Evolutionary conservation across 1,139 yeast species (phyloP).

Genomic region (Yamadazyma trypodendri): DNA sequence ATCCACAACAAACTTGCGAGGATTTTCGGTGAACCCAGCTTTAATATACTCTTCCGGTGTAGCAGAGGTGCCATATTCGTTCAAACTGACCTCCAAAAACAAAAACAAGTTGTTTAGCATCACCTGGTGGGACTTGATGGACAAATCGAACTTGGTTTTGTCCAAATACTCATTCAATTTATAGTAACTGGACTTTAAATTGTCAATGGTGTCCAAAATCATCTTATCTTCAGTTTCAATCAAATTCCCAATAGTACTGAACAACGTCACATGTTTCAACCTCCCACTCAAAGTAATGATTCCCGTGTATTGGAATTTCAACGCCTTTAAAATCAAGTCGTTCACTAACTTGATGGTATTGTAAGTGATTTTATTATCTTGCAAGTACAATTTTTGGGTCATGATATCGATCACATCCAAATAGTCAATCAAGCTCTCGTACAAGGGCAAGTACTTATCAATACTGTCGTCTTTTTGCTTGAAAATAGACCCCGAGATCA

Average conservation of each 20-base stretch:
- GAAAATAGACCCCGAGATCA: conserved; percentile 47
- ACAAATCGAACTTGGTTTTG: conserved; percentile 37
- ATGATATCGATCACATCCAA: conserved; percentile 44
- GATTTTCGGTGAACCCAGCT: conserved; percentile 49
- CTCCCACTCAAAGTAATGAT: conserved; percentile 45
- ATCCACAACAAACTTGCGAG: conserved; percentile 40
- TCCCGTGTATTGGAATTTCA: conserved; percentile 39
- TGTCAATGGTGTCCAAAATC: conserved; percentile 32
- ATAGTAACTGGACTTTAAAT: conserved; percentile 36
- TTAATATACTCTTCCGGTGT: conserved; percentile 45
- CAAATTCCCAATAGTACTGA: conserved; percentile 40
- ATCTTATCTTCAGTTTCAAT: conserved; percentile 40
- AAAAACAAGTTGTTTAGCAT: conserved; percentile 43
- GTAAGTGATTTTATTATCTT: conserved; percentile 45
- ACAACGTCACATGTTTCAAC: conserved; percentile 45
- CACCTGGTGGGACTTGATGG: conserved; percentile 40
- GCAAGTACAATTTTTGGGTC: conserved; percentile 40
- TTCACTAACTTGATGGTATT: conserved; percentile 48
- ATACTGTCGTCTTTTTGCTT: conserved; percentile 31
- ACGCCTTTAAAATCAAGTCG: conserved; percentile 44
- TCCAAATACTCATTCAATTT: conserved; percentile 39
- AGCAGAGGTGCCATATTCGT: conserved; percentile 47
- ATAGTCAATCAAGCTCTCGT: conserved; percentile 41
- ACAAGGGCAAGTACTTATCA: conserved; percentile 39
- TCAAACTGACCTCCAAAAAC: conserved; percentile 41